phyloP scores from a whole-genome alignment of 345 rosid species.

The Mercurialis annua region DNA sequence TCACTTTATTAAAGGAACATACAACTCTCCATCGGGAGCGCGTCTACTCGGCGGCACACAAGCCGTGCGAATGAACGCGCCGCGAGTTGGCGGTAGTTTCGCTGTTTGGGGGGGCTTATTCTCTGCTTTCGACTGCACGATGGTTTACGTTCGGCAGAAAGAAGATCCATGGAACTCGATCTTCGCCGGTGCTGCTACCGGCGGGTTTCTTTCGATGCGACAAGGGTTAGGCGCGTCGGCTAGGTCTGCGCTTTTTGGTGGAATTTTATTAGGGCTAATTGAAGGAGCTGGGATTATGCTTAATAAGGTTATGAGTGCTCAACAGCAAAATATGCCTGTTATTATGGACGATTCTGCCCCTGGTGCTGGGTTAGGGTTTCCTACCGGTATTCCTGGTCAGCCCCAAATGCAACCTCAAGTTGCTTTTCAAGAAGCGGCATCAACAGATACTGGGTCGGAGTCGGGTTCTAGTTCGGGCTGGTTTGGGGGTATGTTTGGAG shows the following conservation, averaged over 20 bases:
- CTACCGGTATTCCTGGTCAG: conserved; percentile 30
- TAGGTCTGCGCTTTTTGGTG: conserved; percentile 54
- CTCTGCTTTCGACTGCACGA: conserved; percentile 70
- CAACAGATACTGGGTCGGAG: conserved; percentile 30
- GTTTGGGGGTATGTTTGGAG: conserved; percentile 56
- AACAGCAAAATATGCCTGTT: conserved; percentile 39
- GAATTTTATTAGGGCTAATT: conserved; percentile 54
- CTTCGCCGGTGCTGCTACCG: conserved; percentile 80
- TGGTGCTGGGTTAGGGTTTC: conserved; percentile 28
- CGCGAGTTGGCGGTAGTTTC: conserved; percentile 67
- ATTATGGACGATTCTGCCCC: conserved; percentile 45
- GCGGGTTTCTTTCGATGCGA: conserved; percentile 68
- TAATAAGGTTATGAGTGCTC: conserved; percentile 43
- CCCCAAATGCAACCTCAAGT: conserved; percentile 11
- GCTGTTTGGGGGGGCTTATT: conserved; percentile 84
- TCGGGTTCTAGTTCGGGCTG: conserved; percentile 43
- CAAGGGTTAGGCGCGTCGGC: conserved; percentile 55
- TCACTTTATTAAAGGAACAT: conserved; percentile 58
- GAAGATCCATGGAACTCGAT: conserved; percentile 94
- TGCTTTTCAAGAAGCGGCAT: too few species aligned
- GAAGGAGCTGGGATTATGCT: conserved; percentile 65
- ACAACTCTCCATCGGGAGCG: conserved; percentile 56
- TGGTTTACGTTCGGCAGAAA: conserved; percentile 80
- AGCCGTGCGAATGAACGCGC: conserved; percentile 76
- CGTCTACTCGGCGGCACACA: conserved; percentile 66